A percentile compares a stretch with the other conserved stretches of the same genome.
Conservation (phyloP, 2,329 filamentous ascomycete genomes). For the Xylaria hypoxylon region DNA sequence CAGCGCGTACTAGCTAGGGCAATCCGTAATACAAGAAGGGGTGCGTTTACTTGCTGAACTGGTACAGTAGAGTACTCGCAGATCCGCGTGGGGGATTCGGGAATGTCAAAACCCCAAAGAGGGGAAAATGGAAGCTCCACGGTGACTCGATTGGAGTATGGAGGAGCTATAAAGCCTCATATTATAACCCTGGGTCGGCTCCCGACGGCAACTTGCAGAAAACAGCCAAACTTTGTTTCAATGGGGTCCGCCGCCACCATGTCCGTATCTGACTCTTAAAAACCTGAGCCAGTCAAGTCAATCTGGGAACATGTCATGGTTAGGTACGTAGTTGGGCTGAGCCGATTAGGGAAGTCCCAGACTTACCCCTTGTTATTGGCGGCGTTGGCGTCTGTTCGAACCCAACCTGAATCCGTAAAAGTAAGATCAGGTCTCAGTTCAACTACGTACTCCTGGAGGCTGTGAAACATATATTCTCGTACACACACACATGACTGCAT, state of each 20-base stretch:
- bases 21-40: neutral
- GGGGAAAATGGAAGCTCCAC: constrained; percentile 21
- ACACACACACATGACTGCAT: constrained; percentile 24
- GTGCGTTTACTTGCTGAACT: constrained; percentile 3
- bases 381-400: constrained; percentile 25
- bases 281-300: constrained; percentile 39
- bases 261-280: constrained; percentile 36
- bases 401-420: constrained; percentile 16
- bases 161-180: constrained; percentile 46
- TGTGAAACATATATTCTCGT: constrained; percentile 28
- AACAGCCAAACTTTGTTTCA: constrained; percentile 48
- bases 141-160: constrained; percentile 32
- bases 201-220: constrained; percentile 48
- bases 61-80: constrained; percentile 22
- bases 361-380: constrained; percentile 19
- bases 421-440: constrained; percentile 23
- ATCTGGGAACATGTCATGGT: constrained; percentile 25
- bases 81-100: constrained; percentile 25
- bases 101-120: constrained; percentile 40
- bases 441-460: constrained; percentile 15
- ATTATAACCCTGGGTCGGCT: constrained; percentile 47
- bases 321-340: constrained; percentile 36
- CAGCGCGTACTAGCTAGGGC: constrained; percentile 5
- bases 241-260: constrained; percentile 41
- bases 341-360: constrained; percentile 25